Conservation (phyloP, 108 stramenopile genomes). For the Stephanodiscus triporus region DNA sequence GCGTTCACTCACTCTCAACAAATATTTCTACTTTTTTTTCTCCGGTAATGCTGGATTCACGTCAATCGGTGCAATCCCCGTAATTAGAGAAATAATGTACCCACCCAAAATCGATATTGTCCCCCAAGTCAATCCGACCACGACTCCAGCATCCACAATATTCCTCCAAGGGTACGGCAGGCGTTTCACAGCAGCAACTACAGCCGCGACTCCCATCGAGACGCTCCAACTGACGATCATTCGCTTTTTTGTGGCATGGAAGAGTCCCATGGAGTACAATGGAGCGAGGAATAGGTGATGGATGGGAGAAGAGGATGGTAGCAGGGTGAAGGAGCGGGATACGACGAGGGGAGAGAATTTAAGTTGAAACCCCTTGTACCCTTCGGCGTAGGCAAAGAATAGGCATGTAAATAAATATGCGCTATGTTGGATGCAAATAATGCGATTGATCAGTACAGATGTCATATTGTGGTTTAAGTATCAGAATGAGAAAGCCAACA, state of each 20-base stretch:
- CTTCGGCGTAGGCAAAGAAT: constrained; percentile 93
- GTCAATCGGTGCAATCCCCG: constrained; percentile 59
- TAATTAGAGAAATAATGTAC: constrained; percentile 70
- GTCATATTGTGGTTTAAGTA: background rate
- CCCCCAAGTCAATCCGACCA: constrained; percentile 90
- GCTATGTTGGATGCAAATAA: constrained; percentile 24
- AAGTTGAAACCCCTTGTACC: constrained; percentile 95
- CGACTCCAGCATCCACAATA: constrained; percentile 96
- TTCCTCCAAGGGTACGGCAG: constrained; percentile 90
- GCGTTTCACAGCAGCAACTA: constrained; percentile 90
- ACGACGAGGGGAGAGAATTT: constrained; percentile 96
- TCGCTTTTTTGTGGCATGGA: constrained; percentile 90
- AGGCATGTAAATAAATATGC: constrained; percentile 68
- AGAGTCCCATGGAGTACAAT: constrained; percentile 93
- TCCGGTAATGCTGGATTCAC: constrained; percentile 67
- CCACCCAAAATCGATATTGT: constrained; percentile 71
- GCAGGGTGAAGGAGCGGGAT: constrained; percentile 84
- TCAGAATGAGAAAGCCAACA: background rate
- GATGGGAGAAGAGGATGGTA: constrained; percentile 40
- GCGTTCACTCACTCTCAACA: too few relatives aligned
- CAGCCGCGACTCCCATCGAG: constrained; percentile 78
- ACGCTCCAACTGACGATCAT: constrained; percentile 89
- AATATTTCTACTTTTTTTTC: constrained; percentile 1
- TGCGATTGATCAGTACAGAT: background rate
- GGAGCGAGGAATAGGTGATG: constrained; percentile 84